Percentiles rank a stretch among this genome's conserved stretches.
Conservation (phyloP, 148 eudicot species). For the Vaccinium myrtillus region DNA sequence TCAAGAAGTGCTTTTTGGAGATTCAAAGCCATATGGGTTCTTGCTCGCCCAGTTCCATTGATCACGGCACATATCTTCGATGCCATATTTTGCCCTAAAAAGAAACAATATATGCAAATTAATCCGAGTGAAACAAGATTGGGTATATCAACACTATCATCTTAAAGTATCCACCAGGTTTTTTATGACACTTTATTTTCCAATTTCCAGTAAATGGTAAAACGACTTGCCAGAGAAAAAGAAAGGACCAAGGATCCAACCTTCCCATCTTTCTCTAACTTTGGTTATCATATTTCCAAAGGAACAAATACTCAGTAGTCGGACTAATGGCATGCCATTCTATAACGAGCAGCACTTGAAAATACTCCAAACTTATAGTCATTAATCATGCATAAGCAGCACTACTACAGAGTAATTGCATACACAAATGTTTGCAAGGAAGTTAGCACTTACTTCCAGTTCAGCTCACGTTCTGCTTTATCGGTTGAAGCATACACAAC, state of each 20-base stretch:
- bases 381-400: background rate
- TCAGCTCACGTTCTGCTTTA: constrained; percentile 78
- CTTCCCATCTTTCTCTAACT: background rate
- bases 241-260: background rate
- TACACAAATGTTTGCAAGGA: background rate
- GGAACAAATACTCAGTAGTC: background rate
- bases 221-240: background rate
- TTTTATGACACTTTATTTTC: background rate
- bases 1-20: constrained; percentile 34
- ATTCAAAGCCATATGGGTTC: constrained; percentile 79
- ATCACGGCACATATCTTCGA: constrained; percentile 89
- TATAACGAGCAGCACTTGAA: background rate
- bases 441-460: constrained; percentile 74
- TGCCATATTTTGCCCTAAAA: constrained; percentile 78
- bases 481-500: constrained; percentile 81
- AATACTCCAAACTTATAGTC: background rate
- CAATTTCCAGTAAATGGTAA: background rate
- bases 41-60: constrained; percentile 98
- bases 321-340: background rate
- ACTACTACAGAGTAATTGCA: background rate
- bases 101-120: background rate
- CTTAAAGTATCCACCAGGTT: background rate
- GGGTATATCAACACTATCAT: no score
- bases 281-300: background rate
- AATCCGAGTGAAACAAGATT: background rate